phyloP scores from a whole-genome alignment of 805 yeast genomes.

The Zygoascus flipseniorum region DNA sequence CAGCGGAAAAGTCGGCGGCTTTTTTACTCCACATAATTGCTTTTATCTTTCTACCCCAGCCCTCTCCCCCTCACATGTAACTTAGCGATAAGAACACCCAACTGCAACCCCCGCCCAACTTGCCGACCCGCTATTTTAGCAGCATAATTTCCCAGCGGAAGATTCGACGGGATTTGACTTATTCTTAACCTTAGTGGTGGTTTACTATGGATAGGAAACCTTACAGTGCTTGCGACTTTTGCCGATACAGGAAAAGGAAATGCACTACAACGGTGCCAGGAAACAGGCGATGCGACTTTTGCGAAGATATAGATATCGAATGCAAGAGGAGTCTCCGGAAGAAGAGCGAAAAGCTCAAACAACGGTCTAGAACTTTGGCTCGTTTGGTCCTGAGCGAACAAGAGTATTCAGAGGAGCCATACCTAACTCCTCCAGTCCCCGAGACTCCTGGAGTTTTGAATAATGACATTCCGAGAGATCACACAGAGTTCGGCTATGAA shows the following conservation, averaged over 20 bases:
- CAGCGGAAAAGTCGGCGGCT: background rate
- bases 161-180: background rate
- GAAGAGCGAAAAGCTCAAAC: slow-evolving; percentile 6
- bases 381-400: slow-evolving; percentile 1
- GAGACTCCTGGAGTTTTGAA: background rate
- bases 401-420: background rate
- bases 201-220: background rate
- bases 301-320: slow-evolving; percentile 4
- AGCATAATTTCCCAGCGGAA: background rate
- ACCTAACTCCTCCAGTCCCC: background rate
- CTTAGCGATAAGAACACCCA: background rate
- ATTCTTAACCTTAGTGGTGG: background rate
- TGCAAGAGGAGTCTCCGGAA: slow-evolving; percentile 5
- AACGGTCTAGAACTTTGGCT: slow-evolving; percentile 4
- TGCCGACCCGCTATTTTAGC: background rate
- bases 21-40: too few species aligned
- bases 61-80: background rate
- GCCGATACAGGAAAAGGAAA: slow-evolving; percentile 10
- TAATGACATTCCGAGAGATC: background rate
- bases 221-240: slow-evolving; percentile 11
- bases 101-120: background rate
- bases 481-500: background rate
- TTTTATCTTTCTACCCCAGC: too few species aligned
- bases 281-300: slow-evolving; percentile 4
- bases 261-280: slow-evolving; percentile 2